Base-by-base conservation (phyloP, 2,329 filamentous ascomycete species). In the Stylonectria norvegica region DNA sequence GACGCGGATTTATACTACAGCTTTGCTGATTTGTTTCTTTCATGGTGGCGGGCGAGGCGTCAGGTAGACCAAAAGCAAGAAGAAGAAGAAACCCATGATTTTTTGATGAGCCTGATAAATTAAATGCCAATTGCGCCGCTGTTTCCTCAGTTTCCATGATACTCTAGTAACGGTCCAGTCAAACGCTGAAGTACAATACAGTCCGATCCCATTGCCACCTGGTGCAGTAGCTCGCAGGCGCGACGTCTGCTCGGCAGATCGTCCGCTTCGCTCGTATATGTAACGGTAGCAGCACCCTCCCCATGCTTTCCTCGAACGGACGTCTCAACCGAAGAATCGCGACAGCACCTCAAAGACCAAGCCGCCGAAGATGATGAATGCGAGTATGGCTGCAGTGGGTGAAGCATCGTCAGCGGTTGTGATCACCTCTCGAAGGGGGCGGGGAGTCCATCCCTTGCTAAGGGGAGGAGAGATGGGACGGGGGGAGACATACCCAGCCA, bases 291-390 rank as follows among this genome's bases (percentile, higher is more conserved):
- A n/a, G n/a, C n/a, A n/a, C n/a, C 22, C 22, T 7, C 27, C 27
- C n/a, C 27, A 10, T 29, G 27, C 12, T 29, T 29, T 29, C 10
- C n/a, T 8, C 27, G n/a, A n/a, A n/a, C 5, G 7, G 27, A 14
- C 7, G 27, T 29, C 34, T 50, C 59, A 68, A 19, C 54, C 50
- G 59, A 76, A 75, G 63, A 79, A 69, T 53, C 75, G 74, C 30
- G 75, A 72, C 46, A 81, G 53, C 38, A 70, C 64, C 61, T 81
- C 78, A 57, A 81, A 79, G 52, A 80, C 47, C 19, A 81, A 66
- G 25, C 79, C 78, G 45, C 79, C 79, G 47, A 82, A 76, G 53
- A 83, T 65, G 56, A 81, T 66, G 59, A 83, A 83, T 23, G 60
- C 78, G 50, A 83, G 75, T 32, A 83, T 44, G 19, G 56, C 78